Evolutionary conservation across 371 early-diverging fungal genomes (phyloP), one percentile per base, ranked within the genome.

Genomic region (Lichtheimia ornata): DNA sequence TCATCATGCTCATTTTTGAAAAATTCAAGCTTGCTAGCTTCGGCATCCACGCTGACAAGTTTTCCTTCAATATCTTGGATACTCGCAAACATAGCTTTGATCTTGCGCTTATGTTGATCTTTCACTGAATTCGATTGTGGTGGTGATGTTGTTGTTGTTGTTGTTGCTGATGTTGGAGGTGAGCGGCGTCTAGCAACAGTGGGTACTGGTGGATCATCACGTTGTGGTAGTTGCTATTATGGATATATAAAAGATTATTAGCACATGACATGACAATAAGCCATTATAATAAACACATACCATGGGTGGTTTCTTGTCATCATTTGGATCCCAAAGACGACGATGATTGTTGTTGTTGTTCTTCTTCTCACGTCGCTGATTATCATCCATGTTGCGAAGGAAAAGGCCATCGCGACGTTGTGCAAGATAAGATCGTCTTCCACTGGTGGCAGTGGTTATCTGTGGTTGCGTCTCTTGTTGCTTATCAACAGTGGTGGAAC

Each of bases 51-150:
- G 27, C 51, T 53, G 1, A 69, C 67, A 42, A 80, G 65, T 12
- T 67, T 65, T 3, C 61, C 43, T 58, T 80, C 77, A 28, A 77
- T 61, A 2, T 52, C 40, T 45, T 68, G 73, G 20, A 80, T 28
- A 12, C 72, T 65, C 2, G 53, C 51, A 24, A 73, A 54, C 4
- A 70, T 53, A 4, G 61, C 2, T 30, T 74, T 72, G 24, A 70
- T 43, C 42, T 67, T 61, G 24, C 61, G 62, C 51, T 56, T 59
- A 27, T 54, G 59, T 18, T 22, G 58, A 42, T 66, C 65, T 30
- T 49, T 53, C 24, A 42, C 28, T 12, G 65, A 0, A 51, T 35
- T 42, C 42, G 45, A 25, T 62, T 62, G 51, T 22, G 62, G 20
- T 43, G 25, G 24, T 58, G 42, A 25, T 52, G 50, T 42, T 58